Percentiles rank a stretch among this genome's conserved stretches.
These are phyloP conservation scores for Pythium periplocum DNA, from an alignment of 352 stramenopile species.

Conservation along the genomic window DNA sequence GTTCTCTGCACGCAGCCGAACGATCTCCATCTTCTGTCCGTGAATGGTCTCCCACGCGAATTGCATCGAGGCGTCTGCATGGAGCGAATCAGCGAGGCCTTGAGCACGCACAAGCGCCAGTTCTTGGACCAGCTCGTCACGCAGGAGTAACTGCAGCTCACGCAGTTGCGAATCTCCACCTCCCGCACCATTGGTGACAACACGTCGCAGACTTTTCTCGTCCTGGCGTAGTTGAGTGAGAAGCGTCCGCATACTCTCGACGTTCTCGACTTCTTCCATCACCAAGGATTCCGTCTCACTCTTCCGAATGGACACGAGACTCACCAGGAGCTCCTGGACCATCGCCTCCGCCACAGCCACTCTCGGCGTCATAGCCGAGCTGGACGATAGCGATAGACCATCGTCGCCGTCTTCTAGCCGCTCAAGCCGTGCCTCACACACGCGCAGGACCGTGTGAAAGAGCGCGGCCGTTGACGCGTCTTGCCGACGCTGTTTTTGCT, in stretches of 20 bases:
- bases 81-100: constrained; percentile 15
- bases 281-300: constrained; percentile 51
- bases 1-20: constrained; percentile 51
- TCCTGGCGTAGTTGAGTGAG: constrained; percentile 40
- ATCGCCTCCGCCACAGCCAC: constrained; percentile 58
- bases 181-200: constrained; percentile 18
- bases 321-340: constrained; percentile 60
- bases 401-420: constrained; percentile 14
- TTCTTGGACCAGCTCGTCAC: constrained; percentile 50
- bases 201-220: constrained; percentile 21
- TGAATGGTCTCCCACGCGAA: constrained; percentile 75
- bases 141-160: constrained; percentile 45
- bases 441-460: constrained; percentile 41
- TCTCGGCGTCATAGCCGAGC: too few species aligned
- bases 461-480: constrained; percentile 9
- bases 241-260: constrained; percentile 47
- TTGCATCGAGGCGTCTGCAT: constrained; percentile 59
- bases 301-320: constrained; percentile 41
- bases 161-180: constrained; percentile 48
- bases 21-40: constrained; percentile 65
- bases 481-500: constrained; percentile 32
- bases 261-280: constrained; percentile 51
- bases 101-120: constrained; percentile 10
- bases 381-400: constrained; percentile 1
- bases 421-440: constrained; percentile 51